These are phyloP conservation scores for Prorocentrum cordatum DNA, from an alignment of 169 alveolate genomes.

Conservation along the genomic window DNA sequence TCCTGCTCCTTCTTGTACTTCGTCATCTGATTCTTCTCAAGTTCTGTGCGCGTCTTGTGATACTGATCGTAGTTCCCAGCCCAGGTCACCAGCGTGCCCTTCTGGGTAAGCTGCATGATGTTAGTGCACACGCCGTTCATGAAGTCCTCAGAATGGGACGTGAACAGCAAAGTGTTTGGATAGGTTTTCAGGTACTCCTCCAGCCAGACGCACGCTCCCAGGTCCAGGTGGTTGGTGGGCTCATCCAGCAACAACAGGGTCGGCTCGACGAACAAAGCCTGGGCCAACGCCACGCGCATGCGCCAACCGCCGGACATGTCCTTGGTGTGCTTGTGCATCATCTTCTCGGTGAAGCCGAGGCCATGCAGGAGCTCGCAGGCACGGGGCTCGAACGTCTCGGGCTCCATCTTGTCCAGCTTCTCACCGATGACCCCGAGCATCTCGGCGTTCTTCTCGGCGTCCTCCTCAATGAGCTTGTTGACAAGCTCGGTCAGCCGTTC, in stretches of 20 bases:
- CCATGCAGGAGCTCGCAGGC: conserved; percentile 77
- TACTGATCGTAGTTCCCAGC: conserved; percentile 73
- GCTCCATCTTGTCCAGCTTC: conserved; percentile 70
- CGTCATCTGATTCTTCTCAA: conserved; percentile 80
- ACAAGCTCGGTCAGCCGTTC: not conserved
- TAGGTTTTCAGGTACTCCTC: conserved; percentile 87
- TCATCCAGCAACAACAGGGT: conserved; percentile 82
- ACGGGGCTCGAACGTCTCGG: conserved; percentile 55
- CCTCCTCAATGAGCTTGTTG: conserved; percentile 41
- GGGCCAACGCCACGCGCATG: conserved; percentile 84
- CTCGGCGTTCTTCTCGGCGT: conserved; percentile 68
- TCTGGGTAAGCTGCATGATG: conserved; percentile 85
- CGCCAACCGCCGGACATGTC: conserved; percentile 86
- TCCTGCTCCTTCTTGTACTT: conserved; percentile 84
- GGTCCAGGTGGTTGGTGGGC: conserved; percentile 91
- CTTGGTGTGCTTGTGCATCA: conserved; percentile 80
- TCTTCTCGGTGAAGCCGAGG: conserved; percentile 87
- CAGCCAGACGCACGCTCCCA: conserved; percentile 88
- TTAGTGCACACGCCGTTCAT: conserved; percentile 89
- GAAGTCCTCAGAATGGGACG: conserved; percentile 94
- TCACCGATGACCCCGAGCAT: conserved; percentile 67
- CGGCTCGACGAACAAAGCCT: conserved; percentile 86
- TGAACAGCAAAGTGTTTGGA: conserved; percentile 88
- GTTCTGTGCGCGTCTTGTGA: conserved; percentile 86
- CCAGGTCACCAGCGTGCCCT: conserved; percentile 36